Evolutionary conservation across 805 yeast genomes (phyloP).

Genomic region (Ogataea sp.): DNA sequence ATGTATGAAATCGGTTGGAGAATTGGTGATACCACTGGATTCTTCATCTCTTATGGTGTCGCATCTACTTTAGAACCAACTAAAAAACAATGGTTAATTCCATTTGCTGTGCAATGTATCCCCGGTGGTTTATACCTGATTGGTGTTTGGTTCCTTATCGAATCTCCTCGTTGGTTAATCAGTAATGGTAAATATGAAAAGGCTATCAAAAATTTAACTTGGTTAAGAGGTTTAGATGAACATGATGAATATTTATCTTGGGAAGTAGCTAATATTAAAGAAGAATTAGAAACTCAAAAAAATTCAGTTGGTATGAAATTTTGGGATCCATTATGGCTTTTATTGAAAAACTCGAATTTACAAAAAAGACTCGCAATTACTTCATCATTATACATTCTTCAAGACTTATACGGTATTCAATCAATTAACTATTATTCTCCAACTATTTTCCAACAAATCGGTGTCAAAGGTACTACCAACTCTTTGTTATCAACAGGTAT

Average conservation of each 20-base stretch:
- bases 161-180: conserved; percentile 84
- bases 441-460: conserved; percentile 83
- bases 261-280: conserved; percentile 48
- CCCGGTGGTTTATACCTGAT: conserved; percentile 60
- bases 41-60: conserved; percentile 67
- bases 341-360: conserved; percentile 42
- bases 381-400: conserved; percentile 81
- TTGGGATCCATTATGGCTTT: conserved; percentile 53
- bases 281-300: conserved; percentile 64
- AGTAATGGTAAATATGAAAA: conserved; percentile 25
- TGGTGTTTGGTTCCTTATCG: conserved; percentile 77
- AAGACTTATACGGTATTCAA: conserved; percentile 85
- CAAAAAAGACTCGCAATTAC: conserved; percentile 76
- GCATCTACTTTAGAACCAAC: conserved; percentile 33
- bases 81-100: conserved; percentile 45
- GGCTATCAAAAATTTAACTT: conserved; percentile 28
- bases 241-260: conserved; percentile 69
- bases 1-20: conserved; percentile 89
- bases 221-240: conserved; percentile 65
- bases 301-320: conserved; percentile 76
- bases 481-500: conserved; percentile 80
- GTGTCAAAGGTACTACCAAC: conserved; percentile 80
- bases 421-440: conserved; percentile 88
- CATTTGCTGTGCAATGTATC: conserved; percentile 45
- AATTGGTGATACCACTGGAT: conserved; percentile 85